Conservation (phyloP, 495 filamentous ascomycete species). For the Xylaria scruposa region DNA sequence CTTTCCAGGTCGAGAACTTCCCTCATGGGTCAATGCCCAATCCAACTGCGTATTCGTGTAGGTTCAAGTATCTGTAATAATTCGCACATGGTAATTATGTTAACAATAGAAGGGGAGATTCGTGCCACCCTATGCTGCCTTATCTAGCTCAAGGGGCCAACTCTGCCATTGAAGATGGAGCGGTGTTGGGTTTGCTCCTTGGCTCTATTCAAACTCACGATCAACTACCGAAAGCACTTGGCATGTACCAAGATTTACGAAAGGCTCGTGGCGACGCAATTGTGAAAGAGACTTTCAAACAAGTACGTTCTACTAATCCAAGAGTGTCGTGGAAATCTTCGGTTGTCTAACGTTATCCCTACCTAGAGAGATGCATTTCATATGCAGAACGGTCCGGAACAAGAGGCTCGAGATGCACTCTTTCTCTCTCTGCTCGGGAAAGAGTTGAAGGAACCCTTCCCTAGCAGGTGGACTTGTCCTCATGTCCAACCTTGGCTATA, state of each 20-base stretch:
- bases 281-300: conserved; percentile 57
- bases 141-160: conserved; percentile 61
- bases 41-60: conserved; percentile 39
- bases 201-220: conserved; percentile 33
- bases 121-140: conserved; percentile 64
- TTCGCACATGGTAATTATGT: neutral
- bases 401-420: conserved; percentile 53
- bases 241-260: conserved; percentile 60
- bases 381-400: conserved; percentile 56
- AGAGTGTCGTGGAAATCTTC: neutral
- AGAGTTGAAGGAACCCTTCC: conserved; percentile 58
- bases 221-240: conserved; percentile 53
- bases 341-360: neutral
- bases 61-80: conserved; percentile 5
- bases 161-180: conserved; percentile 50
- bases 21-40: conserved; percentile 35
- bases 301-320: conserved; percentile 31
- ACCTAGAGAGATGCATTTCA: conserved; percentile 57
- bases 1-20: conserved; percentile 37
- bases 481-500: conserved; percentile 66
- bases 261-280: conserved; percentile 62
- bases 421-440: conserved; percentile 55
- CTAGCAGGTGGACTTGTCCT: conserved; percentile 66
- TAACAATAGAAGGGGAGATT: conserved; percentile 49
- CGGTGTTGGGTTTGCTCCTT: conserved; percentile 31